These are phyloP conservation scores for Multifurca ochricompacta DNA, from an alignment of 768 basidiomycete genomes.

Conservation along the genomic window DNA sequence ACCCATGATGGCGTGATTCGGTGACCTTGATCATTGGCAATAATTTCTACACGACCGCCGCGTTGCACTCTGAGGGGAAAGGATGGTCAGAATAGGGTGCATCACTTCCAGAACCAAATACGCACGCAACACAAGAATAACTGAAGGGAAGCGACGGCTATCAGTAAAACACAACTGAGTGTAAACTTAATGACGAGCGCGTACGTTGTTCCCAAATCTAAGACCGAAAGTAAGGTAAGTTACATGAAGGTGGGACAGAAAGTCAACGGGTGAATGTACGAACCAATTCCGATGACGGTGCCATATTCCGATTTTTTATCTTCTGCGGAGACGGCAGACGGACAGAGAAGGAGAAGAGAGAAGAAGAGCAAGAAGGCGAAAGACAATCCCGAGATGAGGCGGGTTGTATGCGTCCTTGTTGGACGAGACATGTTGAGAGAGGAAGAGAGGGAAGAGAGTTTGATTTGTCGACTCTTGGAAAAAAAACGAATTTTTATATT, in stretches of 20 bases:
- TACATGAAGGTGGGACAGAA: not conserved
- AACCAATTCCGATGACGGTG: slow-evolving; percentile 89
- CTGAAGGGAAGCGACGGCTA: slow-evolving; percentile 33
- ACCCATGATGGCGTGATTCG: slow-evolving; percentile 61
- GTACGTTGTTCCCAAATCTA: slow-evolving; percentile 90
- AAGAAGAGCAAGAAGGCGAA: slow-evolving; percentile 39
- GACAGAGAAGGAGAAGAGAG: slow-evolving; percentile 65
- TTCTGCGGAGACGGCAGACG: slow-evolving; percentile 55
- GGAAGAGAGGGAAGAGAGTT: not conserved
- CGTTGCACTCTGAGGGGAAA: slow-evolving; percentile 27
- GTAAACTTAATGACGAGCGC: slow-evolving; percentile 18
- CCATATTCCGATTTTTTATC: slow-evolving; percentile 71
- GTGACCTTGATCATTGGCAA: slow-evolving; percentile 50
- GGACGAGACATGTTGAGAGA: slow-evolving; percentile 21
- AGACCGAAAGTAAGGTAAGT: slow-evolving; percentile 15
- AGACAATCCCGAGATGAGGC: slow-evolving; percentile 23
- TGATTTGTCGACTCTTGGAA: not conserved
- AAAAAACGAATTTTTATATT: not conserved
- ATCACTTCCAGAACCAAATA: slow-evolving; percentile 26
- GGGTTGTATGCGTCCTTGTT: slow-evolving; percentile 20
- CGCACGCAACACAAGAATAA: slow-evolving; percentile 94
- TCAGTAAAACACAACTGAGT: slow-evolving; percentile 20
- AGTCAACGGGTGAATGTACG: slow-evolving; percentile 23
- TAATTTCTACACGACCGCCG: slow-evolving; percentile 50
- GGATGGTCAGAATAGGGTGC: slow-evolving; percentile 23